A percentile compares a stretch with the other conserved stretches of the same genome.
Conservation (phyloP, 306 rosid species). For the Mucuna pruriens region DNA sequence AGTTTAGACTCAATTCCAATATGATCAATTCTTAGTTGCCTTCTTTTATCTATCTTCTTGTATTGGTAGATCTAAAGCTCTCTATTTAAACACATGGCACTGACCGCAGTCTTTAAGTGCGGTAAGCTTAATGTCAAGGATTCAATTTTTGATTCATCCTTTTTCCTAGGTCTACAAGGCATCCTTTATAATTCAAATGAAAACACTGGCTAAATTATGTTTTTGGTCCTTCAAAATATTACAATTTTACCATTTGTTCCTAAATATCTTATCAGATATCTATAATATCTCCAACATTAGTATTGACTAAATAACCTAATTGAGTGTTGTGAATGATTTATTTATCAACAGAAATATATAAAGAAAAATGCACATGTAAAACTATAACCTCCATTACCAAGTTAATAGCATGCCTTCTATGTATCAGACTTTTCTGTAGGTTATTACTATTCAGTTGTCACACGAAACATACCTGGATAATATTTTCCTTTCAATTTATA, state of each 20-base stretch:
- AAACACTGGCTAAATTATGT: neutral
- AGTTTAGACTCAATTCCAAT: constrained; percentile 1
- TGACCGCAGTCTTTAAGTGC: too few species aligned
- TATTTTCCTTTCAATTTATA: neutral
- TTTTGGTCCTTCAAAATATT: too few species aligned
- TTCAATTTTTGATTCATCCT: neutral
- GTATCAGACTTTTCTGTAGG: neutral
- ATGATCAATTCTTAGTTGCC: neutral
- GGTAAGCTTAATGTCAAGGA: neutral
- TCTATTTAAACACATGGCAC: too few species aligned
- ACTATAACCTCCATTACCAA: too few species aligned
- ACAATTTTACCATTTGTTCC: too few species aligned
- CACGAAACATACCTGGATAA: neutral
- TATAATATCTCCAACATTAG: too few species aligned
- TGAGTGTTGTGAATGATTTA: neutral
- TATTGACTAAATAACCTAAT: neutral
- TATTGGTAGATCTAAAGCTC: neutral
- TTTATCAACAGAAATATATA: neutral
- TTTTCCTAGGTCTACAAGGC: neutral
- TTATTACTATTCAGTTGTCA: neutral
- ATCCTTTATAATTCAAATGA: neutral
- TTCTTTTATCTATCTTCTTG: too few species aligned
- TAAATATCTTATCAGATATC: too few species aligned
- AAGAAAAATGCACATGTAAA: neutral
- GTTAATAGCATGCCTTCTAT: too few species aligned